phyloP scores from a whole-genome alignment of 768 basidiomycete genomes.

The Tricholoma terreum region DNA sequence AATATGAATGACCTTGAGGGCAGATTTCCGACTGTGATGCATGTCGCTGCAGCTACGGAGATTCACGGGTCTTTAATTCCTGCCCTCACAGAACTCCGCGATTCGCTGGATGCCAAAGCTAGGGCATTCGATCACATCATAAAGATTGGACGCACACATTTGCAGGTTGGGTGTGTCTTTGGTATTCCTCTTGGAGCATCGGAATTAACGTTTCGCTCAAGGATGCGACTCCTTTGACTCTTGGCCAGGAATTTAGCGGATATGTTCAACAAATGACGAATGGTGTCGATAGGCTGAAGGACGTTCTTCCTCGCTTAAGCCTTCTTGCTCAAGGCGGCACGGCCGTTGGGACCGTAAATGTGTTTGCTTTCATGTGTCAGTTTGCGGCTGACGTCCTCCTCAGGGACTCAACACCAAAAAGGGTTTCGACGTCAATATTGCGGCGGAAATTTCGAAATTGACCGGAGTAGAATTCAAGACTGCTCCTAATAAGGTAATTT shows the following conservation, averaged over 20 bases:
- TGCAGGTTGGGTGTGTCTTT: conserved; percentile 53
- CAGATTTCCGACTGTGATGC: conserved; percentile 99
- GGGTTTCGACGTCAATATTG: conserved; percentile 95
- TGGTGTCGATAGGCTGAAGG: conserved; percentile 82
- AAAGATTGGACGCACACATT: conserved; percentile 97
- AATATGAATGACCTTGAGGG: not conserved
- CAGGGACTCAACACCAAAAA: conserved; percentile 96
- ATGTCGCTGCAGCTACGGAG: conserved; percentile 92
- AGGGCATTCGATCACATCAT: conserved; percentile 87
- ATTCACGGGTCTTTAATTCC: conserved; percentile 78
- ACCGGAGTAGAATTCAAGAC: conserved; percentile 92
- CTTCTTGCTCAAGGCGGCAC: conserved; percentile 96
- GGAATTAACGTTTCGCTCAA: conserved; percentile 27
- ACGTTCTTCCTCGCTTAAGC: conserved; percentile 79
- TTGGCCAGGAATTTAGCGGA: conserved; percentile 98
- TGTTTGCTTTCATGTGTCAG: not conserved
- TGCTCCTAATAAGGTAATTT: conserved; percentile 90
- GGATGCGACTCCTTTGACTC: conserved; percentile 96
- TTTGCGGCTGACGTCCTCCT: conserved; percentile 4
- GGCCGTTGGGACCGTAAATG: conserved; percentile 91
- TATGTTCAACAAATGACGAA: conserved; percentile 95
- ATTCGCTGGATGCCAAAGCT: conserved; percentile 80
- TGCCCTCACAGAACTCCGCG: conserved; percentile 77
- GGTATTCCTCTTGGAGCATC: not conserved
- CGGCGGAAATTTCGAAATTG: conserved; percentile 85